Conservation (phyloP, 1,284 basidiomycete species). For the Irpex sp. region DNA sequence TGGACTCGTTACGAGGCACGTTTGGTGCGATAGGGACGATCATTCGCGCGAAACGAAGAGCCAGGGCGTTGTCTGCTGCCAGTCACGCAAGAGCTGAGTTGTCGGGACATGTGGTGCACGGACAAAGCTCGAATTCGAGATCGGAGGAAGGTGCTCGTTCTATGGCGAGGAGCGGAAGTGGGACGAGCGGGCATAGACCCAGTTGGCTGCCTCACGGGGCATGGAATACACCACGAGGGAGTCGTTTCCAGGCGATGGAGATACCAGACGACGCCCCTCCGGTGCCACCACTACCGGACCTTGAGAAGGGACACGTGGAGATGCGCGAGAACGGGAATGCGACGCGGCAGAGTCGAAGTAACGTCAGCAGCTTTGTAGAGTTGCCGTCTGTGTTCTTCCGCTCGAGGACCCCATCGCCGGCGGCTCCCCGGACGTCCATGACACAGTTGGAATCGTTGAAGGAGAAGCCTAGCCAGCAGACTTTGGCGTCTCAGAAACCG, state of each 20-base stretch:
- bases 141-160: neutral
- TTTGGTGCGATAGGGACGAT: constrained; percentile 26
- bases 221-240: constrained; percentile 9
- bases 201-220: constrained; percentile 11
- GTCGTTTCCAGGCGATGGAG: constrained; percentile 12
- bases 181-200: constrained; percentile 1
- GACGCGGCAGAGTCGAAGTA: neutral
- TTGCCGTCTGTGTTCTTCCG: neutral
- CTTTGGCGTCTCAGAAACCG: neutral
- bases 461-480: neutral
- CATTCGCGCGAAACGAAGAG: constrained; percentile 24
- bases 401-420: neutral
- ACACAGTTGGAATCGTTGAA: neutral
- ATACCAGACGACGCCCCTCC: neutral
- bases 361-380: neutral
- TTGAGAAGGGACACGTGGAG: constrained; percentile 10
- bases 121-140: neutral
- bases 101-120: neutral
- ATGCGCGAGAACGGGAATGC: constrained; percentile 2
- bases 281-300: constrained; percentile 19
- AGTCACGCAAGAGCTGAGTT: constrained; percentile 11
- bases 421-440: neutral
- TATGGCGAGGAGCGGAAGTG: neutral
- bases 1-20: constrained; percentile 26
- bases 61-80: constrained; percentile 20